A percentile compares a stretch with the other conserved stretches of the same genome.
Conservation (phyloP, 2,329 filamentous ascomycete species). For the Calonectria henricotiae region DNA sequence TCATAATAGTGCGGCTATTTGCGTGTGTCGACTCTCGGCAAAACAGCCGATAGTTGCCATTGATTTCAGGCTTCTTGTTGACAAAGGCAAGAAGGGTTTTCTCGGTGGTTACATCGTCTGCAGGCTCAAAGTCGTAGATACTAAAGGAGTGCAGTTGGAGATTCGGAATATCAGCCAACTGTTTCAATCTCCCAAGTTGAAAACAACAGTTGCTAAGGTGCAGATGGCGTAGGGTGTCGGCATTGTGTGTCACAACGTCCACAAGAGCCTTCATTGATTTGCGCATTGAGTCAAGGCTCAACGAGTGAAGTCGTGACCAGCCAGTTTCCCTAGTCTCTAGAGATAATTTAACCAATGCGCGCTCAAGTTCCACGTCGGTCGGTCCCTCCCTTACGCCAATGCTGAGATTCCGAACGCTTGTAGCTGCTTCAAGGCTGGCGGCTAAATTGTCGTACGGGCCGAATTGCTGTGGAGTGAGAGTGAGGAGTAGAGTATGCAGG, state of each 20-base stretch:
- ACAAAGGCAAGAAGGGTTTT: background rate
- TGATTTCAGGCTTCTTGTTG: background rate
- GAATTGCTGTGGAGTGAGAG: background rate
- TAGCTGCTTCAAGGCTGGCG: slow-evolving; percentile 2
- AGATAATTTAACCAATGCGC: background rate
- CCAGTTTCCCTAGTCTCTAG: background rate
- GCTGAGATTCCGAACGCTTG: slow-evolving; percentile 13
- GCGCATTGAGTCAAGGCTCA: background rate
- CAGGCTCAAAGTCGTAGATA: background rate
- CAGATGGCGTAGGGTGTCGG: background rate
- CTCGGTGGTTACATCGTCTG: background rate
- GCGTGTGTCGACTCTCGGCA: too few relatives aligned
- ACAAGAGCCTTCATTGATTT: background rate
- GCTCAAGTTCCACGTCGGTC: background rate
- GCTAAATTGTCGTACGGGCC: background rate
- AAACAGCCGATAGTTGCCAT: background rate
- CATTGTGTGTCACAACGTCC: background rate
- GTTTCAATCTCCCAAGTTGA: background rate
- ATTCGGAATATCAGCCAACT: background rate
- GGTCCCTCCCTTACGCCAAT: background rate
- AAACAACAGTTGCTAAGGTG: background rate
- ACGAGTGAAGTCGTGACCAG: slow-evolving; percentile 4
- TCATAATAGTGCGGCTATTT: background rate
- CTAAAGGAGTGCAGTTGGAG: background rate
- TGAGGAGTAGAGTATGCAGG: slow-evolving; percentile 1